Conservation (phyloP, 768 basidiomycete species). For the Boletus fagicola region DNA sequence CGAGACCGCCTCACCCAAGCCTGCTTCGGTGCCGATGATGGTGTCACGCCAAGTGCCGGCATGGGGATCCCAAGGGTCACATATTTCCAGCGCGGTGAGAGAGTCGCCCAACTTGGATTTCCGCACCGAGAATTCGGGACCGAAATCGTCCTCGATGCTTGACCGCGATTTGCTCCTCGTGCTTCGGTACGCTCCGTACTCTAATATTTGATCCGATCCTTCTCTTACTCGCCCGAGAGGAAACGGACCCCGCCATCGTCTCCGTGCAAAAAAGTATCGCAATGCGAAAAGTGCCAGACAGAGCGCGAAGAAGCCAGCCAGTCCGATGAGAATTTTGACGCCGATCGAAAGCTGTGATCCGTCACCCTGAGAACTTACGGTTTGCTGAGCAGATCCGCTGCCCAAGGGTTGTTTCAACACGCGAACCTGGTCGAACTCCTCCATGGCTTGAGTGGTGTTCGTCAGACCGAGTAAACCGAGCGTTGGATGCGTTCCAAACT, state of each 20-base stretch:
- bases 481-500: conserved; percentile 34
- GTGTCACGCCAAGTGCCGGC: conserved; percentile 30
- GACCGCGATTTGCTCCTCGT: conserved; percentile 29
- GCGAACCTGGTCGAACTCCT: conserved; percentile 69
- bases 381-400: conserved; percentile 12
- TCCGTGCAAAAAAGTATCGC: conserved; percentile 49
- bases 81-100: conserved; percentile 6
- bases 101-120: conserved; percentile 1
- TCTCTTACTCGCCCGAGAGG: conserved; percentile 15
- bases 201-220: conserved; percentile 11
- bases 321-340: conserved; percentile 57
- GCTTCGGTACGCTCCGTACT: conserved; percentile 36
- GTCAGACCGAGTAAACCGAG: conserved; percentile 67
- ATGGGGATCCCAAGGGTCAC: conserved; percentile 27
- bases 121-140: conserved; percentile 13
- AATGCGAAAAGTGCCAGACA: conserved; percentile 53
- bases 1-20: conserved; percentile 9
- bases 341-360: conserved; percentile 53
- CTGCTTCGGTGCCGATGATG: conserved; percentile 27
- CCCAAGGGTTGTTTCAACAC: conserved; percentile 61
- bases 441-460: conserved; percentile 55
- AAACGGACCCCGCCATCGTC: conserved; percentile 30
- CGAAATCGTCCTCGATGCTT: conserved; percentile 16
- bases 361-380: conserved; percentile 6
- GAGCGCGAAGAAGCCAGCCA: conserved; percentile 57